Percentiles rank a stretch among this genome's conserved stretches.
phyloP scores from a whole-genome alignment of 441 rosid species.

The Gossypium schwendimanii region DNA sequence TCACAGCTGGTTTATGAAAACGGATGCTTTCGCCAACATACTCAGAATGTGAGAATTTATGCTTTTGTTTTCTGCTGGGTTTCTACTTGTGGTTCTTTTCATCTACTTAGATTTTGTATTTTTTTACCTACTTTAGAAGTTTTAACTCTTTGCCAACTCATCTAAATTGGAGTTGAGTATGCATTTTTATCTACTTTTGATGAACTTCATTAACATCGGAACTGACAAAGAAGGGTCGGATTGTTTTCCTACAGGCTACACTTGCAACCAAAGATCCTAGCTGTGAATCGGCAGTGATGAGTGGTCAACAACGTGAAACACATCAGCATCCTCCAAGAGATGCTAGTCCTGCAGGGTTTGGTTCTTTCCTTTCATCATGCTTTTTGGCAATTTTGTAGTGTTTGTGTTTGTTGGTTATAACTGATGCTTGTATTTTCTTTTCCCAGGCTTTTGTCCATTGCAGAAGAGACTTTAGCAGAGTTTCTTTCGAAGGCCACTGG shows the following conservation, averaged over 20 bases:
- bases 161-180: neutral
- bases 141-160: neutral
- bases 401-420: constrained; percentile 18
- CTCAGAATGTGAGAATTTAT: constrained; percentile 57
- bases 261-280: constrained; percentile 93
- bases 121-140: neutral
- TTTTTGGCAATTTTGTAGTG: constrained; percentile 24
- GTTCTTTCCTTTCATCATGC: constrained; percentile 33
- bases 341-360: constrained; percentile 99
- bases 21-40: constrained; percentile 88
- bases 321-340: constrained; percentile 95
- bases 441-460: constrained; percentile 96
- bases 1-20: constrained; percentile 92
- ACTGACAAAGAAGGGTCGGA: constrained; percentile 11
- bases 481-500: constrained; percentile 99
- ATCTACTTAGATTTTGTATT: neutral
- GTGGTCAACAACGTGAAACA: constrained; percentile 90
- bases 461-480: constrained; percentile 99
- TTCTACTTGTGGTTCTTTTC: neutral
- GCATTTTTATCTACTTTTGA: neutral
- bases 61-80: neutral
- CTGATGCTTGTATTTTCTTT: constrained; percentile 25
- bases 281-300: constrained; percentile 95
- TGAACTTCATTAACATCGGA: constrained; percentile 4
- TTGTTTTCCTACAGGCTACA: constrained; percentile 55